phyloP scores from a whole-genome alignment of 805 yeast genomes.

The Metschnikowia dekortorum region DNA sequence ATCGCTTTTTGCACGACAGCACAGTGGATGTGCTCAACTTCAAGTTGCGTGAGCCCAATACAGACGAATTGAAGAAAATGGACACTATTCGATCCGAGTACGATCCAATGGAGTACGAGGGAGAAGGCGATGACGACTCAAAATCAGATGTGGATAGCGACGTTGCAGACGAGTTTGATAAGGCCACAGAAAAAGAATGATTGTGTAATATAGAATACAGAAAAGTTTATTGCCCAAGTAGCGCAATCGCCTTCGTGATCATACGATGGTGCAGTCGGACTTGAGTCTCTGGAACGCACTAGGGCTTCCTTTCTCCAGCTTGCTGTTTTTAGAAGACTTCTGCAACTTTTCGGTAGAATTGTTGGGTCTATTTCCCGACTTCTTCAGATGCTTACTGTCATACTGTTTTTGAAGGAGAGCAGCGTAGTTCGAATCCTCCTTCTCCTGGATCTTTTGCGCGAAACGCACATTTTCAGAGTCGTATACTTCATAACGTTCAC shows the following conservation, averaged over 20 bases:
- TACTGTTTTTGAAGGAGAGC: constrained; percentile 37
- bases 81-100: constrained; percentile 64
- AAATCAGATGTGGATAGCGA: constrained; percentile 24
- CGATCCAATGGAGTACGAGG: constrained; percentile 77
- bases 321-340: background rate
- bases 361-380: background rate
- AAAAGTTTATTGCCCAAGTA: background rate
- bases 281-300: background rate
- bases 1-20: constrained; percentile 50
- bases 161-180: constrained; percentile 15
- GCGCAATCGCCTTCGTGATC: background rate
- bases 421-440: constrained; percentile 54
- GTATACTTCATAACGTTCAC: constrained; percentile 1
- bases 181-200: constrained; percentile 20
- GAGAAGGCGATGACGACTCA: constrained; percentile 47
- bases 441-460: constrained; percentile 49
- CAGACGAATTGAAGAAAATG: constrained; percentile 61
- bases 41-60: constrained; percentile 66
- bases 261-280: background rate
- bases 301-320: background rate
- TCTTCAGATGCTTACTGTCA: constrained; percentile 10
- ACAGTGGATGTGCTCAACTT: constrained; percentile 61
- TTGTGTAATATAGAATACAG: constrained; percentile 3
- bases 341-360: background rate
- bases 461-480: constrained; percentile 17